These are phyloP conservation scores for Beauveria australis DNA, from an alignment of 2,329 filamentous ascomycete species.

Conservation along the genomic window DNA sequence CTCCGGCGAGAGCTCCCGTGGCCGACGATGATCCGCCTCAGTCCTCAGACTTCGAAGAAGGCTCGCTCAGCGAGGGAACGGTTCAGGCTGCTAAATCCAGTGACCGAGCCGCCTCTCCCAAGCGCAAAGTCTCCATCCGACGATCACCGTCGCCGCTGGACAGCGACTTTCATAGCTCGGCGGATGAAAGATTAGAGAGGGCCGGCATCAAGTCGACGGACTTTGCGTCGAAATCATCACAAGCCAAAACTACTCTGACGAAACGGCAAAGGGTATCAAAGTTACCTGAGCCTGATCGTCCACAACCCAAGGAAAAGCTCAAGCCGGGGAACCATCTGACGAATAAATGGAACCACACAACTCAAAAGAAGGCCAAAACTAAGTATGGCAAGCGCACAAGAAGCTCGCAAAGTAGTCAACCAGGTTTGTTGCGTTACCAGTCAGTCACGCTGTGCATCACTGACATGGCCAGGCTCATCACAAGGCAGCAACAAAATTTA, in stretches of 20 bases:
- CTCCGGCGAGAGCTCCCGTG: slow-evolving; percentile 4
- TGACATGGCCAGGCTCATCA: slow-evolving; percentile 5
- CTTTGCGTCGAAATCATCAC: slow-evolving; percentile 18
- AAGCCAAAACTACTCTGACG: not conserved
- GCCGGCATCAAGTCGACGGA: slow-evolving; percentile 26
- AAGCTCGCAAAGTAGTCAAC: slow-evolving; percentile 17
- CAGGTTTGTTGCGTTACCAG: not conserved
- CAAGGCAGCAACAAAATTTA: not conserved
- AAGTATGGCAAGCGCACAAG: slow-evolving; percentile 20
- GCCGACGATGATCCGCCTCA: slow-evolving; percentile 18
- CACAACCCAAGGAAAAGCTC: slow-evolving; percentile 1
- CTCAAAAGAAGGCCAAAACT: slow-evolving; percentile 11
- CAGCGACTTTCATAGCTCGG: slow-evolving; percentile 18
- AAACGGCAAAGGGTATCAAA: not conserved
- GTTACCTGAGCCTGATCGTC: not conserved
- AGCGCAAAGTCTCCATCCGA: not conserved
- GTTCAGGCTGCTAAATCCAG: not conserved
- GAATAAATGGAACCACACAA: slow-evolving; percentile 19
- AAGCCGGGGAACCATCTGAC: slow-evolving; percentile 17
- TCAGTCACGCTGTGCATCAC: not conserved
- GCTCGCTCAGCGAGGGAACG: slow-evolving; percentile 8
- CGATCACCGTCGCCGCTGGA: not conserved
- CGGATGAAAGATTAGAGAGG: slow-evolving; percentile 18
- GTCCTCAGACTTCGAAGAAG: slow-evolving; percentile 22
- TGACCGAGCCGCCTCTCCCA: not conserved